A percentile compares a stretch with the other conserved stretches of the same genome.
These are phyloP conservation scores for Yarrowia sp. DNA, from an alignment of 805 yeast species.

Conservation along the genomic window DNA sequence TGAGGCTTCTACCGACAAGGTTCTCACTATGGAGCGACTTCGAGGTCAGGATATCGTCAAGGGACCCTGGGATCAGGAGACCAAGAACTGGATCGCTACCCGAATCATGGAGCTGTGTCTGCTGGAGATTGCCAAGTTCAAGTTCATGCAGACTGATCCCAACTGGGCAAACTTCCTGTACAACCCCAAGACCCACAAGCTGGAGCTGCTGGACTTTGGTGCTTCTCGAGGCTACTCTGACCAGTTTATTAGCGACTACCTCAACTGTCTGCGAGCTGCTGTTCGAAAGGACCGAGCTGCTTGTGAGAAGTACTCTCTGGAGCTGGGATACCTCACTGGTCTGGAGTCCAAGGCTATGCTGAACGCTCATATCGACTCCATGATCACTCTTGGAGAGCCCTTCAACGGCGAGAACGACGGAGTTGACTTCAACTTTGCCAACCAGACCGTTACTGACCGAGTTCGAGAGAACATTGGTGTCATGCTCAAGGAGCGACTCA, in stretches of 20 bases:
- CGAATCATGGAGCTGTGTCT: conserved; percentile 84
- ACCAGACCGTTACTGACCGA: conserved; percentile 91
- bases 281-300: conserved; percentile 61
- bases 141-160: conserved; percentile 98
- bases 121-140: conserved; percentile 76
- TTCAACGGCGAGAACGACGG: conserved; percentile 54
- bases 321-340: conserved; percentile 88
- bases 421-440: conserved; percentile 62
- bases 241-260: conserved; percentile 67
- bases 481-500: conserved; percentile 85
- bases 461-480: conserved; percentile 83
- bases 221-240: conserved; percentile 80
- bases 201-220: conserved; percentile 92
- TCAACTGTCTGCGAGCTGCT: conserved; percentile 71
- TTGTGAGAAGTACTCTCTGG: conserved; percentile 62
- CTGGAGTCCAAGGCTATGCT: conserved; percentile 82
- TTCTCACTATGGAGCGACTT: conserved; percentile 87
- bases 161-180: conserved; percentile 97
- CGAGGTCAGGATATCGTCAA: conserved; percentile 79
- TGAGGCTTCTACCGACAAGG: conserved; percentile 73
- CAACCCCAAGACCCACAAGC: conserved; percentile 63
- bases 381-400: conserved; percentile 89
- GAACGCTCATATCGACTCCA: conserved; percentile 90
- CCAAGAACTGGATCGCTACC: conserved; percentile 77
- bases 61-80: conserved; percentile 67